Conservation (phyloP, 163 green algal genomes). For the Chlorella variabilis region DNA sequence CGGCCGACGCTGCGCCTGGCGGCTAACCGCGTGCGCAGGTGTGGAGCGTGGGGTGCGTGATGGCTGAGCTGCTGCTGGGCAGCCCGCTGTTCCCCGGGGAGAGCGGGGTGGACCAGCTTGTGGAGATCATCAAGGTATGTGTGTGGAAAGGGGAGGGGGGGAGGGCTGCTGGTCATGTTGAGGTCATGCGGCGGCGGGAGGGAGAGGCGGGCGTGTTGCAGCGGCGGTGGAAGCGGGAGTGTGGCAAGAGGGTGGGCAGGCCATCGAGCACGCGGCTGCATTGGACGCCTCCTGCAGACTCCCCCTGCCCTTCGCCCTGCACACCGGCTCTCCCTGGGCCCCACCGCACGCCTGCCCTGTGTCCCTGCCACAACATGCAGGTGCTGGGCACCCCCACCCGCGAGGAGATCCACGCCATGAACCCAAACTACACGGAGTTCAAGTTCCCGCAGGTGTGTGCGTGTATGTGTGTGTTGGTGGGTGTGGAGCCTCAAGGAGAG, state of each 20-base stretch:
- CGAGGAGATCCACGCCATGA: constrained; percentile 98
- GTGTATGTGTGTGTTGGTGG: no score
- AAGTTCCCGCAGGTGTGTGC: constrained; percentile 91
- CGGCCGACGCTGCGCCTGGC: not conserved
- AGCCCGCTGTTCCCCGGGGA: constrained; percentile 90
- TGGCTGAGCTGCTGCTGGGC: constrained; percentile 97
- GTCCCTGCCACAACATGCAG: constrained; percentile 31
- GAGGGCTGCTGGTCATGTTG: no score
- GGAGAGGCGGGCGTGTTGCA: no score
- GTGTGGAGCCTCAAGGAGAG: no score
- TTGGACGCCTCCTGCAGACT: no score
- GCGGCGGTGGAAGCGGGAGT: no score
- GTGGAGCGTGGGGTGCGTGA: constrained; percentile 97
- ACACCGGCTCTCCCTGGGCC: no score
- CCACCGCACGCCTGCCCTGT: no score
- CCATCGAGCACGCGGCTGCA: no score
- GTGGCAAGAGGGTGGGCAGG: no score
- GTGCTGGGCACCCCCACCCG: constrained; percentile 92
- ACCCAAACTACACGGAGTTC: constrained; percentile 99
- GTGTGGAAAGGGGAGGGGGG: not conserved
- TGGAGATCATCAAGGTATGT: constrained; percentile 99
- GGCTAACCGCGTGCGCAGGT: constrained; percentile 48
- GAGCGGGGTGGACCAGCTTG: constrained; percentile 96
- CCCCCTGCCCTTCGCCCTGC: no score
- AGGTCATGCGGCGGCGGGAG: not conserved